Evolutionary conservation across 2,329 filamentous ascomycete genomes (phyloP).

Genomic region (Xylariales sp.): DNA sequence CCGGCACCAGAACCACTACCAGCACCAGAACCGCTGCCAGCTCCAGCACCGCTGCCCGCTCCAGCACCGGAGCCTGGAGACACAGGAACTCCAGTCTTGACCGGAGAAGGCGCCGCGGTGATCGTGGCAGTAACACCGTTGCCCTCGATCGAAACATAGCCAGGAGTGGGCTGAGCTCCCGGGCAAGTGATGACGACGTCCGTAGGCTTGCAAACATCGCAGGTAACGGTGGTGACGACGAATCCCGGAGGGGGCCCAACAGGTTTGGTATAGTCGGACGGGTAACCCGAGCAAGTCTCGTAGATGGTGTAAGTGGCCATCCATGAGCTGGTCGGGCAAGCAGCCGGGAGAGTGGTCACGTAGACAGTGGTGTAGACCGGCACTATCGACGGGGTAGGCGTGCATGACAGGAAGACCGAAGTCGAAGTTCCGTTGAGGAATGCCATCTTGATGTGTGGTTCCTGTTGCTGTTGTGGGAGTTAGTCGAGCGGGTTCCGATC

Average conservation of each 20-base stretch:
- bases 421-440: conserved; percentile 23
- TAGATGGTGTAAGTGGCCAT: conserved; percentile 36
- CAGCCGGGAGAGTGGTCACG: conserved; percentile 30
- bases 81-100: too few species aligned
- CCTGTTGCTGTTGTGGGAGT: too few species aligned
- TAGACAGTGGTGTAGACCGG: conserved; percentile 33
- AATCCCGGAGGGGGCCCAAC: conserved; percentile 32
- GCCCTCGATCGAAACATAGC: conserved; percentile 24
- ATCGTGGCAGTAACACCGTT: conserved; percentile 32
- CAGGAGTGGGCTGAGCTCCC: conserved; percentile 26
- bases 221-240: conserved; percentile 32
- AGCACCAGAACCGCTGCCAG: conserved; percentile 6
- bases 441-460: conserved; percentile 17
- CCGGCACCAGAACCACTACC: conserved; percentile 6
- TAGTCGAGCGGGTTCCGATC: too few species aligned
- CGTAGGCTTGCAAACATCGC: conserved; percentile 26
- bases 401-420: conserved; percentile 27
- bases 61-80: too few species aligned
- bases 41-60: too few species aligned
- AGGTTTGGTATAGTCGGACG: conserved; percentile 23
- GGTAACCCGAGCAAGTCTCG: conserved; percentile 29
- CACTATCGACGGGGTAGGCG: conserved; percentile 20
- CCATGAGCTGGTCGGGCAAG: conserved; percentile 33
- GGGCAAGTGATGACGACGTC: conserved; percentile 34
- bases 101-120: conserved; percentile 13